Evolutionary conservation across 2,329 filamentous ascomycete genomes (phyloP), one percentile per base, ranked within the genome.

Genomic region (Fusarium buxicola): DNA sequence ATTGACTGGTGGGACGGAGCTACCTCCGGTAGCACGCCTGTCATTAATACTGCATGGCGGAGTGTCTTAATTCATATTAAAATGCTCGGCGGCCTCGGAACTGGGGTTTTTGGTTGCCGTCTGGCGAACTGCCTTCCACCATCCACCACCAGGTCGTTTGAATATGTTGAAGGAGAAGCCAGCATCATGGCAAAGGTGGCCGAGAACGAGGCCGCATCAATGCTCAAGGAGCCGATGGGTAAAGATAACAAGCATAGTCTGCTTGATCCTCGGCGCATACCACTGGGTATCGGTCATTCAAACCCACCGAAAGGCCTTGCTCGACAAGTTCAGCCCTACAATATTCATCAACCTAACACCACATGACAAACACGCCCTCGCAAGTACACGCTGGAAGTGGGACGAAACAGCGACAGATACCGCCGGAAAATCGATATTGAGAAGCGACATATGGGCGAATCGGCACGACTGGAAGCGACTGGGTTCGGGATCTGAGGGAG

Each of bases 401-500:
- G 40, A 48, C 8, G 41, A 49, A 13, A 28, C 32, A 7, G 21
- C 21, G 21, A 15, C 31, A 4, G 36, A 18, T 12, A 8, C 35
- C 12, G 25, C 8, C 16, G 12, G 27, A 9, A 25, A 13, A n/a
- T 43, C 31, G n/a, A 65, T 65, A 32, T 65, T 59, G 25, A 52
- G 66, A 9, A 25, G 52, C 5, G 44, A 34, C 15, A 43, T 73
- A 5, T 59, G 70, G 38, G 47, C 58, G 2, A 62, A 69, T 40
- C 60, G 65, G 7, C 27, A 45, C 7, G 58, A 70, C 21, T 76
- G 73, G 74, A 65, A 65, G 52, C 59, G 35, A 1, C 50, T 76
- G 9, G 73, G 72, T 3, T 58, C 59, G 3, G 73, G 73, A 3
- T 72, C 62, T 12, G 73, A 76, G 15, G 74, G 73, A 11, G 73